A percentile compares a stretch with the other conserved stretches of the same genome.
Conservation (phyloP, 306 rosid species). For the Herpetospermum pedunculosum region DNA sequence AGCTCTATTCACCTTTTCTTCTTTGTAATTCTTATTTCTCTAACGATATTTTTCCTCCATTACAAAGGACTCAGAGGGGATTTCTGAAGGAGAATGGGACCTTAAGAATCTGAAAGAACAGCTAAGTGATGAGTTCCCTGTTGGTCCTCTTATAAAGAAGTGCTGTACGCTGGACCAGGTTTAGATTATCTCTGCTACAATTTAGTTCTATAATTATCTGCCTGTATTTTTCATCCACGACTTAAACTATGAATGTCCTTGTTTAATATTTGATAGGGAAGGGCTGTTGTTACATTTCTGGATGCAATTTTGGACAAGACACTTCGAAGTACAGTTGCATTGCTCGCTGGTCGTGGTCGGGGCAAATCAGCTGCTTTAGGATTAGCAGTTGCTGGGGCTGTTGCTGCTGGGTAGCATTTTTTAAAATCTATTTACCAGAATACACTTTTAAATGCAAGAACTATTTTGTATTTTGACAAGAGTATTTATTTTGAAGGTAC, state of each 20-base stretch:
- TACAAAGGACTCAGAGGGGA: constrained; percentile 53
- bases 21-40: constrained; percentile 16
- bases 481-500: constrained; percentile 47
- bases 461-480: constrained; percentile 15
- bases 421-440: background rate
- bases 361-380: constrained; percentile 99
- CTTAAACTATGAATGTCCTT: background rate
- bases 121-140: constrained; percentile 65
- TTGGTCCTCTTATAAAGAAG: constrained; percentile 73
- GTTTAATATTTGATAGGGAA: constrained; percentile 46
- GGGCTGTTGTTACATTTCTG: constrained; percentile 72
- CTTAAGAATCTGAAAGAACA: constrained; percentile 79
- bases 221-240: background rate
- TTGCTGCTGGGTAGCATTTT: constrained; percentile 66
- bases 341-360: constrained; percentile 95
- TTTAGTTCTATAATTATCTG: background rate
- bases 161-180: constrained; percentile 96
- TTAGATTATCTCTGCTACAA: constrained; percentile 7
- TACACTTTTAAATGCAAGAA: background rate
- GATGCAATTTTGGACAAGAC: constrained; percentile 81
- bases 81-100: constrained; percentile 63
- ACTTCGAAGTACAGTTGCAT: constrained; percentile 65
- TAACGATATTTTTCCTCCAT: constrained; percentile 8
- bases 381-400: constrained; percentile 84
- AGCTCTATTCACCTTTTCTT: constrained; percentile 5